Conservation (phyloP, 2,329 filamentous ascomycete species). For the Meredithiella fracta region DNA sequence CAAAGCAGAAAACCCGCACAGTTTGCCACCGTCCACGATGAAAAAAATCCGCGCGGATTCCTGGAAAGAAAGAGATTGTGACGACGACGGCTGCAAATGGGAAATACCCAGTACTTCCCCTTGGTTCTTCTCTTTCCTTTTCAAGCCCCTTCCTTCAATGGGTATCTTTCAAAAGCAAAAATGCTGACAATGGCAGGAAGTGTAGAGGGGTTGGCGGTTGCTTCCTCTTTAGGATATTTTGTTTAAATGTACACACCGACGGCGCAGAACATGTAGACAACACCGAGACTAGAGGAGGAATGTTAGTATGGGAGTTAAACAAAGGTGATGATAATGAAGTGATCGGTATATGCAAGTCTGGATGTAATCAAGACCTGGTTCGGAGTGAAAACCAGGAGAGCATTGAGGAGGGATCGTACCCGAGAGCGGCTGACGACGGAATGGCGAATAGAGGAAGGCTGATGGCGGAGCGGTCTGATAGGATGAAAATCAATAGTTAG, state of each 20-base stretch:
- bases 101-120: conserved; percentile 17
- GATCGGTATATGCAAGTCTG: not conserved
- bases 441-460: conserved; percentile 65
- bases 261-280: conserved; percentile 97
- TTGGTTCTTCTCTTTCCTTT: conserved; percentile 19
- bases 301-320: conserved; percentile 1
- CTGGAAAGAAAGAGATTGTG: not conserved
- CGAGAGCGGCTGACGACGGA: conserved; percentile 76
- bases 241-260: conserved; percentile 87
- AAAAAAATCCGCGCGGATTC: too few relatives aligned
- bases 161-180: conserved; percentile 14
- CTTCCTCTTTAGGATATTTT: not conserved
- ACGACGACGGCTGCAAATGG: not conserved
- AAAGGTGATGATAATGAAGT: not conserved
- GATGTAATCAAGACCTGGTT: not conserved
- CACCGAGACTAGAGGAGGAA: conserved; percentile 51
- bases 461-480: conserved; percentile 59
- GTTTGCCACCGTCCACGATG: not conserved
- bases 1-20: conserved; percentile 16
- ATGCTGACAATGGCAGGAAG: conserved; percentile 18
- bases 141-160: conserved; percentile 11
- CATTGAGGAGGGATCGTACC: conserved; percentile 39
- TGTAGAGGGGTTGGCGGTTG: not conserved
- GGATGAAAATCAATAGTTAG: not conserved
- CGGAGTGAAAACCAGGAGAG: not conserved